phyloP scores from a whole-genome alignment of 805 yeast genomes.

The Metschnikowia santaceciliae region DNA sequence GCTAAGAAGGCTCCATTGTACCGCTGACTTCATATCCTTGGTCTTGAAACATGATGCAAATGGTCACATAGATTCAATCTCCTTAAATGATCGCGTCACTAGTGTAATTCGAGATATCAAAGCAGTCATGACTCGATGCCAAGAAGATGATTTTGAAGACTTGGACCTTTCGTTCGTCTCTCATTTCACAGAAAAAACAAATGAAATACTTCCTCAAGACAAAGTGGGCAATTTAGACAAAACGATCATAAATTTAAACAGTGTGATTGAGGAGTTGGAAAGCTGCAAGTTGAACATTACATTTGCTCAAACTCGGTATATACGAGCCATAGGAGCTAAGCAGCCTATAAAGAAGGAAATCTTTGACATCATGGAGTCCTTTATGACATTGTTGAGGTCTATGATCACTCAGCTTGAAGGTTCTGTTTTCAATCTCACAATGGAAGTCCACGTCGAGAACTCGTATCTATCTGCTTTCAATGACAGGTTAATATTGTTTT shows the following conservation, averaged over 20 bases:
- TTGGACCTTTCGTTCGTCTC: not conserved
- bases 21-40: not conserved
- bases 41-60: not conserved
- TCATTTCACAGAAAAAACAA: not conserved
- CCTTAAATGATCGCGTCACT: not conserved
- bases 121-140: not conserved
- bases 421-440: not conserved
- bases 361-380: not conserved
- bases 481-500: not conserved
- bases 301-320: not conserved
- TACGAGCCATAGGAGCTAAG: not conserved
- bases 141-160: constrained; percentile 1
- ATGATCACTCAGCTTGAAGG: not conserved
- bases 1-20: not conserved
- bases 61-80: not conserved
- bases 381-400: not conserved
- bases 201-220: not conserved
- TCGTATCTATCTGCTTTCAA: constrained; percentile 1
- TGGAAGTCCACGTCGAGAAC: not conserved
- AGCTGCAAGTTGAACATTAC: not conserved
- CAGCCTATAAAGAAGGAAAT: not conserved
- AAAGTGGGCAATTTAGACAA: not conserved
- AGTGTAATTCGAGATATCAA: not conserved
- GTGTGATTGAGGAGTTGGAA: not conserved
- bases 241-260: not conserved